Evolutionary conservation across 192 early-diverging fungal genomes (phyloP), one percentile per base, ranked within the genome.

Genomic region (Linnemannia zychae): DNA sequence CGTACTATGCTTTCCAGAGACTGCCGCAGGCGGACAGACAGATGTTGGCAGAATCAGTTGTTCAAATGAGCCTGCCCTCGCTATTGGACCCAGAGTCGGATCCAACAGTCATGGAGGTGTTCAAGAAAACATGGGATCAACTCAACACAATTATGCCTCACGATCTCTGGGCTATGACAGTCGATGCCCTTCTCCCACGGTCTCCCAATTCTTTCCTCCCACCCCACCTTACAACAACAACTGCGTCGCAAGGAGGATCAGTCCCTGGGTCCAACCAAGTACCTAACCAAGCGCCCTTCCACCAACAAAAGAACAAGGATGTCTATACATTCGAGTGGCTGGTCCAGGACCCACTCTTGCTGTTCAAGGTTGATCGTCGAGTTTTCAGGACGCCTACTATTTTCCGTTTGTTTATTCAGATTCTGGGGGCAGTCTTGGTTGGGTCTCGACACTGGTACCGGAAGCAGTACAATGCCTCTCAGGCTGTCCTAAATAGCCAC

Each of bases 101-200:
- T 17, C 77, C 83, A 3, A 50, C 78, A 0, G 83, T 79, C 11
- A 67, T 85, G 66, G 83, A 85, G 22, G 83, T 74, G 1, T 85
- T 85, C 77, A 85, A 85, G 36, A 85, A 85, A 7, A 85, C 77
- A n/a, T 85, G 83, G 83, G 83, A 85, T 63, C 74, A 70, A 28
- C 78, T 85, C 49, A 85, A 85, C 57, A 66, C 77, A 18, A 40
- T 85, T 38, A 85, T 85, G 83, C 83, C 83, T 3, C 83, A 85
- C 36, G 83, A 85, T 16, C 60, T 85, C 7, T 85, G 83, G 83
- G 77, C 77, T 0, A 66, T 85, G 74, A 85, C 83, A 7, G 76
- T 85, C 66, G 53, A 85, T 24, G 77, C 77, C 7, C 53, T 82
- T 2, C 57, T 76, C 24, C 60, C 69, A 22, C 70, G 49, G 7